Evolutionary conservation across 495 filamentous ascomycete genomes (phyloP), one percentile per base, ranked within the genome.

Genomic region (Penicillium psychrofluorescens): DNA sequence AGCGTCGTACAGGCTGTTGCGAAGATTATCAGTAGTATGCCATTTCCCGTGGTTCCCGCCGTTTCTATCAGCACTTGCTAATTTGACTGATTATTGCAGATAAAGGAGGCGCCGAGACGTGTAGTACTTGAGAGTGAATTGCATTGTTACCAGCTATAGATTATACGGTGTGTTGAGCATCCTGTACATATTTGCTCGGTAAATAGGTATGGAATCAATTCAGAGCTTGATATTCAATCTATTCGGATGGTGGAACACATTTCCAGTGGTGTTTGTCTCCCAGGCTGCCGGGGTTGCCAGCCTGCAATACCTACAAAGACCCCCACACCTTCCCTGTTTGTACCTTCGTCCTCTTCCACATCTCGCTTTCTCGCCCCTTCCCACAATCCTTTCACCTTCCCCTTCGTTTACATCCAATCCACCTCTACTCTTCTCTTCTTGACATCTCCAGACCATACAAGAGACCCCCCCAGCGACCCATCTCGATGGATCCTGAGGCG

Each of bases 1-100:
- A 92, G 85, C 61, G 63, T 95, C 32, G 48, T 90, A 29, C 81
- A 90, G 70, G 84, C 86, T 0, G 61, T 84, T 36, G 68, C 65
- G 9, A 88, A 89, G 61, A 81, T 88, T 38, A 73, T 77, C 36
- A 55, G 51, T 14, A 67, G 71, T 75, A 63, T 31, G 69, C 59
- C 1, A n/a, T 28, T 31, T 12, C 35, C 11, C 8, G 8, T 16
- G 16, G 16, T 16, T 4, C 16, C 16, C 16, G 4, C 1, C 16
- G 10, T 31, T 4, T 36, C 28, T 8, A 28, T 5, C 16, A 9
- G 12, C 2, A 34, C 11, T 8, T 27, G 29, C 4, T 13, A 40
- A 40, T 43, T 34, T 36, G 13, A 38, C 29, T 7, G 29, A 37
- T 0, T 15, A 2, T 31, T 39, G 9, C 35, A 56, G 53, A 47